Evolutionary conservation across 2,329 filamentous ascomycete species (phyloP), one percentile per base, ranked within the genome.

Genomic region (Cladobotryum protrusum): DNA sequence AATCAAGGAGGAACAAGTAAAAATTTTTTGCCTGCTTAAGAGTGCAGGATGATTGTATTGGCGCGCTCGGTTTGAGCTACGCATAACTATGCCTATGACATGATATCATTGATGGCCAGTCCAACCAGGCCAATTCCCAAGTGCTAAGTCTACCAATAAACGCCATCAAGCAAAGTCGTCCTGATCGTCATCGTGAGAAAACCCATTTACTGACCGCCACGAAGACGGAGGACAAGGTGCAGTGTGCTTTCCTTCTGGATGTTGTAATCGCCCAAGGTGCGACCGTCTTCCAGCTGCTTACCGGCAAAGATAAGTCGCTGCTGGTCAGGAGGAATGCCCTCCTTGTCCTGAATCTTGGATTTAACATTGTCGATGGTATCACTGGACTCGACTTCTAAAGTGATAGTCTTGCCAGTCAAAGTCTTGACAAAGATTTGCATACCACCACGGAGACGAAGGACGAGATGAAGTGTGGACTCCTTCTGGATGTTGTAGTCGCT

Each of bases 321-420:
- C 72, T 96, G 91, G 68, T 96, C 91, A 15, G 91, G 91, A 43
- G 91, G 92, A 51, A 97, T 96, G 42, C 92, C 92, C 73, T 97
- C 91, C 82, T 97, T 96, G 66, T 97, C 92, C 72, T 97, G 92
- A 49, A 96, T 97, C 82, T 96, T 97, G 48, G 79, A 83, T 83
- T 96, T 96, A 43, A 96, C 91, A 56, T 96, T 96, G 76, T 96
- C 90, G 68, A 96, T 96, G 46, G 90, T 96, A 64, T 96, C 90
- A 2, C 81, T 87, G 0, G 86, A 90, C 68, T 95, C 89, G 2
- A 95, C 89, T 72, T 95, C 89, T 6, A 95, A 75, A 2, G 90
- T 96, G 64, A 96, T 96, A 41, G 91, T 96, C 80, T 96, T 96
- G 62, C 90, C 91, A 67, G 91, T 96, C 53, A 96, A 70, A 4